Evolutionary conservation across 176 grass and related monocot species (phyloP), one percentile per base, ranked within the genome.

Genomic region (Alopecurus myosuroides): DNA sequence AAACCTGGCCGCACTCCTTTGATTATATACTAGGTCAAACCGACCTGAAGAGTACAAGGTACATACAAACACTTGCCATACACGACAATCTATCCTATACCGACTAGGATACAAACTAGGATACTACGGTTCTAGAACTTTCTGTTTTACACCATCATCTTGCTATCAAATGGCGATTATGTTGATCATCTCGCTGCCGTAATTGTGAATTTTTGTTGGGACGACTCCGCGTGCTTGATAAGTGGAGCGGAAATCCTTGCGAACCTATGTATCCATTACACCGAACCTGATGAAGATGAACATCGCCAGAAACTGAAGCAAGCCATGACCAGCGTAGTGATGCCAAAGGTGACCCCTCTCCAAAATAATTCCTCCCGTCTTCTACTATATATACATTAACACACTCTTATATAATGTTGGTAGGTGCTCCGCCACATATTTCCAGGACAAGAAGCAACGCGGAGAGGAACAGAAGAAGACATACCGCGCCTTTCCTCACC

Each of bases 201-300:
- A 6, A 2, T 62, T 29, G 1, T 29, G 0, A 7, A 5, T 22
- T 1, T 0, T 7, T 25, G 9, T 1, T 6, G 8, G n/a, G n/a
- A n/a, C 39, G 6, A 42, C 9, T 1, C 5, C 0, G 0, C 18
- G 31, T 33, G 2, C 42, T 9, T 20, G 35, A 22, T 25, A 10
- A 34, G 0, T 0, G 63, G 46, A 52, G 63, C 63, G 1, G 0
- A 39, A 53, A 39, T 81, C 4, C 63, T 81, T 3, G 30, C 39
- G 30, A 1, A 19, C 11, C 48, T 68, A 3, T 69, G 63, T 28
- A 12, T 9, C 29, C 11, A 53, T 25, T 67, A 40, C 19, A 26
- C 6, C 1, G 15, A 7, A 2, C 45, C 51, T 17, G 80, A 56
- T 41, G 65, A 82, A 41, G n/a, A n/a, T n/a, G n/a, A n/a, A n/a